Conservation (phyloP, 305 asterid genomes). For the Lippia alba region DNA sequence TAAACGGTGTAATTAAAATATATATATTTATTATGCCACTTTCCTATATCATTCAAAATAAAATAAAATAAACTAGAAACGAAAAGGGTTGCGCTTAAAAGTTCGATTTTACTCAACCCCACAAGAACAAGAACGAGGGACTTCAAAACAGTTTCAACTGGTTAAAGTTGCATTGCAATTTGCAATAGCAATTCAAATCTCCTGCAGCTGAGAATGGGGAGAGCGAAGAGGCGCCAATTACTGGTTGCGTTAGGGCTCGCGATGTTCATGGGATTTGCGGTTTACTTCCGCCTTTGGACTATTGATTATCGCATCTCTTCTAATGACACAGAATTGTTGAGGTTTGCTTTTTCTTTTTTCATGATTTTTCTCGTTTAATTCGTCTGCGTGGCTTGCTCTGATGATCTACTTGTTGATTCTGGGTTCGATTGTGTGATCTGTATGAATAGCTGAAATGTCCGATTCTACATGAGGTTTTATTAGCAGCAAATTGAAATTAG, state of each 20-base stretch:
- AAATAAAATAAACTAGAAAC: too few relatives aligned
- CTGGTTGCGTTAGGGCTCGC: constrained; percentile 54
- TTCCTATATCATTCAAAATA: too few relatives aligned
- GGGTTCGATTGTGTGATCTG: not conserved
- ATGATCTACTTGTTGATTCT: not conserved
- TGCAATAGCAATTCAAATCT: constrained; percentile 12
- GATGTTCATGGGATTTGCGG: constrained; percentile 65
- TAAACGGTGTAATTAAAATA: too few relatives aligned
- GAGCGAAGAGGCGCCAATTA: constrained; percentile 53
- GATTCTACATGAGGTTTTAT: not conserved
- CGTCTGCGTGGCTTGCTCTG: not conserved
- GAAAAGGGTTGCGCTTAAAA: too few relatives aligned
- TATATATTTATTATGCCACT: too few relatives aligned
- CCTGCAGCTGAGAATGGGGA: constrained; percentile 46
- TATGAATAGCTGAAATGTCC: constrained; percentile 10
- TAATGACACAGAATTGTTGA: constrained; percentile 56
- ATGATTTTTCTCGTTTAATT: not conserved
- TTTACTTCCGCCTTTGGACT: constrained; percentile 80
- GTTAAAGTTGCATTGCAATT: not conserved
- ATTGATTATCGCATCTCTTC: constrained; percentile 64
- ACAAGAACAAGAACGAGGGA: not conserved
- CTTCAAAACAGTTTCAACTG: not conserved
- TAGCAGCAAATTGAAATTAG: not conserved
- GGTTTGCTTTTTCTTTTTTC: constrained; percentile 49
- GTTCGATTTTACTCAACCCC: not conserved